Percentiles rank a stretch among this genome's conserved stretches.
Evolutionary conservation across 805 yeast species (phyloP).

Genomic region (Wickerhamiella vanderwaltii): DNA sequence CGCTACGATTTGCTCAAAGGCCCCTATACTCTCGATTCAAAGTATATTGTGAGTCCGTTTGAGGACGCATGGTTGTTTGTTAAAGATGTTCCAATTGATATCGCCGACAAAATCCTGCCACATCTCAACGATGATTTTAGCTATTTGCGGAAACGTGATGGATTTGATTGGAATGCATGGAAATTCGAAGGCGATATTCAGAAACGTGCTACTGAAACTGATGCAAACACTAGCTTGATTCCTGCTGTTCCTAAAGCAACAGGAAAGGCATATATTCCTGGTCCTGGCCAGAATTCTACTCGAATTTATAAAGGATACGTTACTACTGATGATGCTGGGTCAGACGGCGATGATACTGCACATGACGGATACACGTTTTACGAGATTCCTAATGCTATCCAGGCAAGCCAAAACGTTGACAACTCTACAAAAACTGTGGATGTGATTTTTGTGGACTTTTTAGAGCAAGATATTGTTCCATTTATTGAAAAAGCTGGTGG

Average conservation of each 20-base stretch:
- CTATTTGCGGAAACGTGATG: slow-evolving; percentile 11
- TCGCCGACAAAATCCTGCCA: slow-evolving; percentile 44
- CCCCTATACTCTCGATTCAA: slow-evolving; percentile 65
- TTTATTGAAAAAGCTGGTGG: slow-evolving; percentile 29
- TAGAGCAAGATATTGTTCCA: slow-evolving; percentile 36
- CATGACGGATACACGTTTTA: slow-evolving; percentile 46
- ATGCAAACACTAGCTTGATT: slow-evolving; percentile 2
- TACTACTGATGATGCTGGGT: slow-evolving; percentile 72
- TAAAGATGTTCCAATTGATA: slow-evolving; percentile 40
- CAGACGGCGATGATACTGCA: slow-evolving; percentile 69
- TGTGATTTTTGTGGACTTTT: slow-evolving; percentile 63
- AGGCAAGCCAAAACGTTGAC: slow-evolving; percentile 29
- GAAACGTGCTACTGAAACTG: background rate
- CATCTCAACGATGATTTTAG: slow-evolving; percentile 37
- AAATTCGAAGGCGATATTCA: background rate
- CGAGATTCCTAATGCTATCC: slow-evolving; percentile 68
- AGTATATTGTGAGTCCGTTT: slow-evolving; percentile 77
- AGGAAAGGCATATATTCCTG: background rate
- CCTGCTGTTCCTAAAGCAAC: slow-evolving; percentile 6
- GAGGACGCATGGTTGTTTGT: slow-evolving; percentile 65
- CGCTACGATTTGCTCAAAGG: slow-evolving; percentile 81
- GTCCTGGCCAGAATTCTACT: background rate
- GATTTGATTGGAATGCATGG: background rate
- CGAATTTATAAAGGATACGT: slow-evolving; percentile 43
- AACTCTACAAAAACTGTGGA: slow-evolving; percentile 23